Base-by-base conservation (phyloP, 1,284 basidiomycete species). In the Paramarasmius palmivorus region DNA sequence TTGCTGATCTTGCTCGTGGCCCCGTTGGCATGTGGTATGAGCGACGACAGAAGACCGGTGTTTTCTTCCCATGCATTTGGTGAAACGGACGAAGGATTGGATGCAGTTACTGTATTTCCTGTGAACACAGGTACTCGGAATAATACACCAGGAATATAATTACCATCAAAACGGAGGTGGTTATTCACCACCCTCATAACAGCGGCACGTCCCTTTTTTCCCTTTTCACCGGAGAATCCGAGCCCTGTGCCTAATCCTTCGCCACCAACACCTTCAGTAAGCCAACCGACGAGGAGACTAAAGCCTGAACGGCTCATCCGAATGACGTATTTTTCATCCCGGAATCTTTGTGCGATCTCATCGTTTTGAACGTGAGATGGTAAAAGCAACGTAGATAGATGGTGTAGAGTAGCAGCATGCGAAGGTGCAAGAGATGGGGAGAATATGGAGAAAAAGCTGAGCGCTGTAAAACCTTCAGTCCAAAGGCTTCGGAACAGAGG, bases 161-260 rank as follows among this genome's bases (percentile, higher is more conserved):
- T 72, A 95, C 95, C 90, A 66, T 97, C 91, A 61, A 99, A 91
- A 42, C 88, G 84, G 44, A 98, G 79, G 62, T 95, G 88, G 67
- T 95, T 95, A 69, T 98, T 97, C 50, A 99, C 89, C 42, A 99
- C 93, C 46, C 89, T 84, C 82, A 98, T 90, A 56, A 98, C 90
- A 8, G 93, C 86, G 52, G 92, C 81, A 63, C 92, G 73, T 32
- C 90, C 90, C 57, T 90, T 78, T 61, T 90, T 90, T 25, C 89
- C 85, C 57, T 81, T 84, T 61, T 94, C 92, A 6, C 93, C 87
- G 22, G 87, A 80, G 60, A 93, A 92, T 17, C 93, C 90, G 47
- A 89, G 86, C 8, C 92, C 90, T 55, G 85, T 81, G 26, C 95
- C 90, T 25, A 88, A 74, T 1, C 88, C 86, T 64, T 95, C 93